Percentiles rank a stretch among this genome's conserved stretches.
These are phyloP conservation scores for Coriolopsis trogii DNA, from an alignment of 1,284 basidiomycete species.

Conservation along the genomic window DNA sequence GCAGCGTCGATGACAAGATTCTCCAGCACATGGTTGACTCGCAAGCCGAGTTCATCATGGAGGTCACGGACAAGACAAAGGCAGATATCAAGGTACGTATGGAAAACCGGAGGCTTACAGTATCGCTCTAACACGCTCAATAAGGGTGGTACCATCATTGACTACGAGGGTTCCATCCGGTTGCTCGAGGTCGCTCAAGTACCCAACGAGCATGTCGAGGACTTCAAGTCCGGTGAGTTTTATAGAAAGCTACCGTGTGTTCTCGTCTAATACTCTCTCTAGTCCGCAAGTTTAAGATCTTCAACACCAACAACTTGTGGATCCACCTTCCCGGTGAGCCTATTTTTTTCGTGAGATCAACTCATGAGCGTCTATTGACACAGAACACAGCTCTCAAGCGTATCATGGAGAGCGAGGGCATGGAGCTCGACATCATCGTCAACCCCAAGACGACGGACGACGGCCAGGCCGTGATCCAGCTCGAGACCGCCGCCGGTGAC, in stretches of 20 bases:
- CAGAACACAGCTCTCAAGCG: slow-evolving; percentile 69
- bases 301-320: slow-evolving; percentile 99
- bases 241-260: too few relatives aligned
- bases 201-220: slow-evolving; percentile 95
- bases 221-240: slow-evolving; percentile 84
- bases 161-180: slow-evolving; percentile 94
- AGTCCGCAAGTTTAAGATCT: slow-evolving; percentile 92
- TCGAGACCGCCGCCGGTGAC: slow-evolving; percentile 97
- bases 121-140: background rate
- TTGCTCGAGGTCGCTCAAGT: slow-evolving; percentile 99
- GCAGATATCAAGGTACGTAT: slow-evolving; percentile 89
- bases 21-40: slow-evolving; percentile 91
- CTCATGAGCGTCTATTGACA: slow-evolving; percentile 1
- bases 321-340: slow-evolving; percentile 83
- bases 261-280: background rate
- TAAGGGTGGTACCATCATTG: slow-evolving; percentile 94
- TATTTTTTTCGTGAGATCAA: slow-evolving; percentile 22
- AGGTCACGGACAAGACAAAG: slow-evolving; percentile 99
- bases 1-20: slow-evolving; percentile 74
- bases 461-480: slow-evolving; percentile 81
- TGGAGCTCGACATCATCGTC: slow-evolving; percentile 94
- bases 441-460: slow-evolving; percentile 93
- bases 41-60: slow-evolving; percentile 93
- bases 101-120: background rate
- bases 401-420: slow-evolving; percentile 88